phyloP scores from a whole-genome alignment of 164 flowering plant species.

The Sextonia rubra region DNA sequence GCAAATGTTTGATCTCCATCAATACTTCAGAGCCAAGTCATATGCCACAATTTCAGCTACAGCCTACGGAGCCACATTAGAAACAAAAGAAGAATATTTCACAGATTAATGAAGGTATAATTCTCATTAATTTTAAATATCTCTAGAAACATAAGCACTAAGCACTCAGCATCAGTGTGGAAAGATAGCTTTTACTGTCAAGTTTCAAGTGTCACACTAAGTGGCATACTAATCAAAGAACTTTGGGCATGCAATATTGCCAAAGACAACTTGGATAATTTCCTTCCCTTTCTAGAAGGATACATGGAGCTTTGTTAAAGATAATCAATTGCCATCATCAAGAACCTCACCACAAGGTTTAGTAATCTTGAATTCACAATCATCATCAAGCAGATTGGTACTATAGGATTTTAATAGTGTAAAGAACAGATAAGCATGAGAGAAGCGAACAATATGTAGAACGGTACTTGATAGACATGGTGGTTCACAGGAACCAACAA shows the following conservation, averaged over 20 bases:
- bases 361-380: not conserved
- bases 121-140: too few relatives aligned
- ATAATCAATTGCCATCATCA: too few relatives aligned
- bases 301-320: not conserved
- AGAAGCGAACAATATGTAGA: too few relatives aligned
- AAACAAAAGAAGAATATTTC: constrained; percentile 23
- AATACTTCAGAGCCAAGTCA: constrained; percentile 81
- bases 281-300: not conserved
- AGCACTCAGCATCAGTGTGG: too few relatives aligned
- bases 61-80: constrained; percentile 88
- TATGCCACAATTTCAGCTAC: constrained; percentile 97
- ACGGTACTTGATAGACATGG: too few relatives aligned
- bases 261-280: not conserved
- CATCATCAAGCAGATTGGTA: not conserved
- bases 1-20: constrained; percentile 78
- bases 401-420: not conserved
- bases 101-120: too few relatives aligned
- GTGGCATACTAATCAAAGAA: not conserved
- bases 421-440: not conserved
- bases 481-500: too few relatives aligned
- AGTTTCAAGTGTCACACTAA: too few relatives aligned
- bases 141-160: too few relatives aligned
- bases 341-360: not conserved
- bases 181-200: too few relatives aligned
- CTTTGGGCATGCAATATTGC: not conserved